Percentiles rank a stretch among this genome's conserved stretches.
phyloP scores from a whole-genome alignment of 805 yeast genomes.

The Teunomyces funiuensis region DNA sequence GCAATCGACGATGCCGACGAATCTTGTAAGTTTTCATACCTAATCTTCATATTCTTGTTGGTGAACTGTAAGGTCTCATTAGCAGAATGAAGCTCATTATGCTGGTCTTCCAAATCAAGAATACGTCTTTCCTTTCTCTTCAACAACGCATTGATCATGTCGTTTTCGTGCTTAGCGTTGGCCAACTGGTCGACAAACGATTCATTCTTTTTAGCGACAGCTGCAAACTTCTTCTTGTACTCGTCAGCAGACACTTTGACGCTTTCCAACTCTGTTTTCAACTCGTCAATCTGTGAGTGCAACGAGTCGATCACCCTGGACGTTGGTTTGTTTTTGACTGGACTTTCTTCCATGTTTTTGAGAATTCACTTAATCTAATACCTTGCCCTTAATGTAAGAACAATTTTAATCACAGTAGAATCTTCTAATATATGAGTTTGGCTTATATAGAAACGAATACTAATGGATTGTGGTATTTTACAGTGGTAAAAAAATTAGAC shows the following conservation, averaged over 20 bases:
- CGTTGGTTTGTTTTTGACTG: conserved; percentile 18
- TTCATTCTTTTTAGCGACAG: conserved; percentile 49
- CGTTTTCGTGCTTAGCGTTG: conserved; percentile 74
- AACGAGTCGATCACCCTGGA: conserved; percentile 53
- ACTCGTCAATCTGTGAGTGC: conserved; percentile 42
- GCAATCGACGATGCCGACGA: conserved; percentile 44
- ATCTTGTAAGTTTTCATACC: conserved; percentile 49
- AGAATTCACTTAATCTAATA: neutral
- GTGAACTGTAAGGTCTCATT: conserved; percentile 51
- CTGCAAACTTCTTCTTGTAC: conserved; percentile 52
- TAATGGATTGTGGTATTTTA: conserved; percentile 3
- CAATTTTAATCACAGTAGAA: neutral
- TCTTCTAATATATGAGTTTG: conserved; percentile 2
- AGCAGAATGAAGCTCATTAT: conserved; percentile 45
- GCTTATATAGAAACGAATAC: neutral
- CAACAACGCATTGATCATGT: conserved; percentile 65
- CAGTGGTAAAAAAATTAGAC: conserved; percentile 2
- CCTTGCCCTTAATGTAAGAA: neutral
- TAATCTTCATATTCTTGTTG: conserved; percentile 48
- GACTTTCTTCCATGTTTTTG: conserved; percentile 19
- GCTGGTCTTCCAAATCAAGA: conserved; percentile 60
- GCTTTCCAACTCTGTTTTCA: conserved; percentile 46
- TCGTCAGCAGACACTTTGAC: conserved; percentile 43
- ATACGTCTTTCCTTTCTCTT: conserved; percentile 71
- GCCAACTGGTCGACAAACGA: conserved; percentile 62